Base-by-base conservation (phyloP, 768 basidiomycete species). In the Hypsizygus marmoreus region DNA sequence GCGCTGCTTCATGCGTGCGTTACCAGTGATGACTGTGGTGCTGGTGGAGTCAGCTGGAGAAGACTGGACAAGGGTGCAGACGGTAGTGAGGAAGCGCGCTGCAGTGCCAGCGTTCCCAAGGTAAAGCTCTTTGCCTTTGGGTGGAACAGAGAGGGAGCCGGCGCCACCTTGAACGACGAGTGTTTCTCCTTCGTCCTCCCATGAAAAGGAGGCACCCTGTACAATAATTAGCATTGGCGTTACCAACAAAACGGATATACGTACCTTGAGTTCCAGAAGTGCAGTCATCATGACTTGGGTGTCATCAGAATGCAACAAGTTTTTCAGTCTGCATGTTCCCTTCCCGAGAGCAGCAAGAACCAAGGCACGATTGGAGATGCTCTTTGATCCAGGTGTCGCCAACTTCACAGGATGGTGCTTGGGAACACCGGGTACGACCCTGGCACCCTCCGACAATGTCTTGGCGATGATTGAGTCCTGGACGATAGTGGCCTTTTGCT, bases 261-360 rank as follows among this genome's bases (percentile, higher is more conserved):
- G 26, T 45, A 89, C 92, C 74, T 94, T 86, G 51, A 99, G 80
- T 42, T 93, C 91, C 32, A 81, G 72, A 23, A 98, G 75, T 25
- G 95, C 95, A 3, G 85, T 76, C 94, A 98, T 98, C 97, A 99
- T 99, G 43, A 99, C 95, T 56, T 95, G 93, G 0, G 97, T 99
- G 62, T 99, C 95, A 58, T 98, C 95, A 3, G 94, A 97, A 62
- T 98, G 95, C 26, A 99, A 74, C 4, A 99, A 70, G 57, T 99
- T 99, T 66, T 75, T 86, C 45, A 99, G 69, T 51, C 86, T 76
- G 67, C 95, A 97, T 0, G 86, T 91, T 1, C 95, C 97, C 35
- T 79, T 81, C 0, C 83, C 93, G 11, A 99, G 81, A 1, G 95
- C 94, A 7, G 97, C 95, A 22, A 99, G 81, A 1, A 98, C 86